A percentile compares a stretch with the other conserved stretches of the same genome.
phyloP scores from a whole-genome alignment of 495 filamentous ascomycete species.

The Talaromyces stipitatus region DNA sequence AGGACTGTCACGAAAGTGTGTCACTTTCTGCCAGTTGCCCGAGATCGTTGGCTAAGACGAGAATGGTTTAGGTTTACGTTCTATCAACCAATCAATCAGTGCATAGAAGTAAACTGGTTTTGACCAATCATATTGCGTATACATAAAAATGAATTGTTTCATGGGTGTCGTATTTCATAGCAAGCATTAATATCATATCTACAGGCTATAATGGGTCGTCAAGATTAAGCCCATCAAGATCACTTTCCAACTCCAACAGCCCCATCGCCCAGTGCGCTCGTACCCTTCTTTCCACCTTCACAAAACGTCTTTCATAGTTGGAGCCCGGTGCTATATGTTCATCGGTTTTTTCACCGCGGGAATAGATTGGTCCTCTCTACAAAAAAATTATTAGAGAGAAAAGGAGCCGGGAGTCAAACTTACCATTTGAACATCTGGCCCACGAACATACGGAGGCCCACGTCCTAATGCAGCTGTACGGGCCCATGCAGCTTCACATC shows the following conservation, averaged over 20 bases:
- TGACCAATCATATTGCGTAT: not conserved
- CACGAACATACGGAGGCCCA: conserved; percentile 58
- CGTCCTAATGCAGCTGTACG: conserved; percentile 60
- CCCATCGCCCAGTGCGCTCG: conserved; percentile 53
- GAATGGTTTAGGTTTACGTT: not conserved
- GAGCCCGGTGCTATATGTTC: conserved; percentile 17
- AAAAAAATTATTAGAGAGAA: not conserved
- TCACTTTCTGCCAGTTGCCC: no score
- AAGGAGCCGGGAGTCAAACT: not conserved
- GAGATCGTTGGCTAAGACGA: not conserved
- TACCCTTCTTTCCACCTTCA: conserved; percentile 32
- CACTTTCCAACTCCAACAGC: conserved; percentile 48
- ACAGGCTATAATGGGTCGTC: conserved; percentile 1
- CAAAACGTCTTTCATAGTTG: conserved; percentile 43
- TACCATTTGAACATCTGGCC: not conserved
- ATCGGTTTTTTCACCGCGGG: conserved; percentile 12
- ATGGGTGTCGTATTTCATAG: not conserved
- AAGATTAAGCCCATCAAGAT: conserved; percentile 39
- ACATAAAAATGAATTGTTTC: not conserved
- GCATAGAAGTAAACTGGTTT: not conserved
- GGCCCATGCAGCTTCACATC: conserved; percentile 79
- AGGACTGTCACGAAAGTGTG: no score
- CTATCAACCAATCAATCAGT: not conserved
- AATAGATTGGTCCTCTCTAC: not conserved
- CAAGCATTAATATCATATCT: not conserved